A percentile compares a stretch with the other conserved stretches of the same genome.
Conservation (phyloP, 208 protist genomes). For the Trypanosoma avium region DNA sequence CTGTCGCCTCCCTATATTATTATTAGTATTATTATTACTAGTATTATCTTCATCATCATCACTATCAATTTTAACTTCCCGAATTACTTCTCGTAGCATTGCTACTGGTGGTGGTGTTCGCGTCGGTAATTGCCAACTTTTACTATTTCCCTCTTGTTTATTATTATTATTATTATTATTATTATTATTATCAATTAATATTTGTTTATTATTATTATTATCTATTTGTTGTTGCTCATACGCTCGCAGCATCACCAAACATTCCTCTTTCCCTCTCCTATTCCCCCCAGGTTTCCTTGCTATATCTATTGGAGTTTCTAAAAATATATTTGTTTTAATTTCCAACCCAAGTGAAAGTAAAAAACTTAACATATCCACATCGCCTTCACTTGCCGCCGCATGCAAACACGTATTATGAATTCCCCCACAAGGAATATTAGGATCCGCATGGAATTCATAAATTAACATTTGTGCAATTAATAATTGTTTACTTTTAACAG, state of each 20-base stretch:
- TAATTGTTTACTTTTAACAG: slow-evolving; percentile 30
- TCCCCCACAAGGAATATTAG: slow-evolving; percentile 43
- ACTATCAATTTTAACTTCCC: too few relatives aligned
- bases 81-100: background rate
- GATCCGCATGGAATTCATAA: slow-evolving; percentile 64
- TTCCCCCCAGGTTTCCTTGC: background rate
- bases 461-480: slow-evolving; percentile 51
- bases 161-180: background rate
- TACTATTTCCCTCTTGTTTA: background rate
- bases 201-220: too few relatives aligned
- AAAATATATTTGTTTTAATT: slow-evolving; percentile 14
- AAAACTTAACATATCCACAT: slow-evolving; percentile 38
- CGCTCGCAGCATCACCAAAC: slow-evolving; percentile 9
- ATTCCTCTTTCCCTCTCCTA: background rate
- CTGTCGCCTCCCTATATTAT: background rate
- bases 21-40: background rate
- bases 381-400: slow-evolving; percentile 31
- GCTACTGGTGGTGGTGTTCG: background rate
- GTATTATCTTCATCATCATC: too few relatives aligned
- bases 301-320: slow-evolving; percentile 21
- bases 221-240: slow-evolving; percentile 1
- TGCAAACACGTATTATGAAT: slow-evolving; percentile 52
- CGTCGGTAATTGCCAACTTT: background rate
- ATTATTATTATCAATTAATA: too few relatives aligned
- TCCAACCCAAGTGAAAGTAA: background rate